Conservation (phyloP, 805 yeast species). For the Teunomyces stri region DNA sequence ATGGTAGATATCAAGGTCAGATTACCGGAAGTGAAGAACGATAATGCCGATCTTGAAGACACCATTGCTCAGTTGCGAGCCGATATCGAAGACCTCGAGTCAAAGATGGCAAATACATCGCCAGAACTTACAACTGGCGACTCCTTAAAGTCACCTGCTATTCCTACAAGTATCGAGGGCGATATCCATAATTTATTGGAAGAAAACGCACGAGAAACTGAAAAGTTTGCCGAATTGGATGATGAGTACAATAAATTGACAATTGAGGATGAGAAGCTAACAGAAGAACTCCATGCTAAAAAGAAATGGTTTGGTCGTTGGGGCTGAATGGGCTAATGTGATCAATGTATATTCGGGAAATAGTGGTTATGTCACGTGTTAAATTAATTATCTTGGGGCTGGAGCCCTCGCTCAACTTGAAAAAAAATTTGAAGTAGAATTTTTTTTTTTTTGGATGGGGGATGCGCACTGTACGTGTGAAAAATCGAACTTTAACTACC, state of each 20-base stretch:
- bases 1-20: constrained; percentile 77
- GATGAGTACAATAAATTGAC: constrained; percentile 30
- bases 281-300: constrained; percentile 17
- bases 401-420: background rate
- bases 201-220: constrained; percentile 38
- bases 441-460: background rate
- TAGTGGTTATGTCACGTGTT: background rate
- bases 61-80: constrained; percentile 36
- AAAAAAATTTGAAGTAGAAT: background rate
- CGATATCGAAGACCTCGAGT: constrained; percentile 41
- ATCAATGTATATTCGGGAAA: background rate
- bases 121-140: constrained; percentile 7
- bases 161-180: constrained; percentile 35
- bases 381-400: background rate
- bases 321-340: constrained; percentile 9
- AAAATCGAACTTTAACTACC: background rate
- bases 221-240: constrained; percentile 36
- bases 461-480: background rate
- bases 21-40: constrained; percentile 73
- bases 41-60: constrained; percentile 56
- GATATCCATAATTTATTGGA: constrained; percentile 34
- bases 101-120: constrained; percentile 25
- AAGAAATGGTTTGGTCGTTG: constrained; percentile 32
- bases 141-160: constrained; percentile 8
- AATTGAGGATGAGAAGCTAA: constrained; percentile 25